Percentiles rank a stretch among this genome's conserved stretches.
phyloP scores from a whole-genome alignment of 257 asterid species.

The Przewalskia tangutica region DNA sequence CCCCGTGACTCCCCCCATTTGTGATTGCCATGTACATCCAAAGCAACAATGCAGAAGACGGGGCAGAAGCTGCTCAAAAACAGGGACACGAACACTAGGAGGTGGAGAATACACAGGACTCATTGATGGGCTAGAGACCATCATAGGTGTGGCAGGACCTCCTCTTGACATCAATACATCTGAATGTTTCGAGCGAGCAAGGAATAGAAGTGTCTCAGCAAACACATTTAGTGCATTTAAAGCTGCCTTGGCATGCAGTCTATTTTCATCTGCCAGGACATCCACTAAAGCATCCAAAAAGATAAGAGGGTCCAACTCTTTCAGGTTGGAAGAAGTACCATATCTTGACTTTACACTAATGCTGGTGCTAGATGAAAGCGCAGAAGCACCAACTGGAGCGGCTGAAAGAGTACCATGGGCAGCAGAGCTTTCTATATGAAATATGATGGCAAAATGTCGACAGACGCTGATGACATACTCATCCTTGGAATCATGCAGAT shows the following conservation, averaged over 20 bases:
- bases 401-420: constrained; percentile 35
- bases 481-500: constrained; percentile 68
- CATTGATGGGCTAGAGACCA: constrained; percentile 97
- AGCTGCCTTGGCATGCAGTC: constrained; percentile 91
- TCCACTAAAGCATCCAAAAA: constrained; percentile 97
- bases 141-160: constrained; percentile 95
- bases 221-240: constrained; percentile 66
- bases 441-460: constrained; percentile 93
- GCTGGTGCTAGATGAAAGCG: constrained; percentile 44
- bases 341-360: constrained; percentile 49
- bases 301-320: constrained; percentile 91
- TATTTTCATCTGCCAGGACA: constrained; percentile 81
- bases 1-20: constrained; percentile 97
- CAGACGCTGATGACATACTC: constrained; percentile 68
- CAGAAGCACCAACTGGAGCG: constrained; percentile 48
- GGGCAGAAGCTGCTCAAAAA: constrained; percentile 96
- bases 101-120: constrained; percentile 98
- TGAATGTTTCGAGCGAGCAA: constrained; percentile 81
- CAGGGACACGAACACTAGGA: constrained; percentile 85
- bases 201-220: constrained; percentile 80
- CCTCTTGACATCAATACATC: constrained; percentile 70
- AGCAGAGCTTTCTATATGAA: constrained; percentile 69
- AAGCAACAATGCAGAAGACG: constrained; percentile 91
- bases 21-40: constrained; percentile 96
- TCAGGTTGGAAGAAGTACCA: constrained; percentile 55